Conservation (phyloP, 164 flowering plant species). For the Liriodendron chinense region DNA sequence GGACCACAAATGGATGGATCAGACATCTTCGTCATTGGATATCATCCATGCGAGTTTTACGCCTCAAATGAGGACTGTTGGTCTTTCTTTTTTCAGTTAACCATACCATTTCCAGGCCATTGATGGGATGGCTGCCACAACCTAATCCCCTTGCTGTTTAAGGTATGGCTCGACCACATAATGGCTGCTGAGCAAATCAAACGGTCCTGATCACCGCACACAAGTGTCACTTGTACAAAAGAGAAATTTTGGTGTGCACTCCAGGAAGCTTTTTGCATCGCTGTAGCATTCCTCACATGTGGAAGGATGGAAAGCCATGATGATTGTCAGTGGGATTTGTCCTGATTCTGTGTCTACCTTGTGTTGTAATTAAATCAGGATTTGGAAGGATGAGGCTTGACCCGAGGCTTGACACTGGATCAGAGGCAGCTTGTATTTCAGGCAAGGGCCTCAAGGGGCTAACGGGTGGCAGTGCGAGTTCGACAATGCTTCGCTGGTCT, state of each 20-base stretch:
- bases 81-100: no score
- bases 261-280: neutral
- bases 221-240: neutral
- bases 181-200: neutral
- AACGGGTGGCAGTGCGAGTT: constrained; percentile 11
- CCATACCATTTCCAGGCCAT: no score
- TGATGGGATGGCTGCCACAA: neutral
- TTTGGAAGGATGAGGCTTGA: constrained; percentile 6
- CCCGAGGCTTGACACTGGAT: constrained; percentile 16
- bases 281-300: neutral
- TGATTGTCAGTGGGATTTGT: neutral
- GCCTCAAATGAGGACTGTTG: neutral
- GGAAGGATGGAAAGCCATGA: neutral
- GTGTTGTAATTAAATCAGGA: neutral
- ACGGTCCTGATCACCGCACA: neutral
- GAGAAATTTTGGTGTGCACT: neutral
- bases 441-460: constrained; percentile 21
- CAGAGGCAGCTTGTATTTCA: constrained; percentile 15
- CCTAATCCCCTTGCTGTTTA: neutral
- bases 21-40: neutral
- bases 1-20: neutral
- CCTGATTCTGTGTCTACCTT: constrained; percentile 2
- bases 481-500: constrained; percentile 31
- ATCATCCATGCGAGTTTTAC: neutral
- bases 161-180: neutral